Conservation (phyloP, 139 green algal species). For the Chlamydomonas sp. region DNA sequence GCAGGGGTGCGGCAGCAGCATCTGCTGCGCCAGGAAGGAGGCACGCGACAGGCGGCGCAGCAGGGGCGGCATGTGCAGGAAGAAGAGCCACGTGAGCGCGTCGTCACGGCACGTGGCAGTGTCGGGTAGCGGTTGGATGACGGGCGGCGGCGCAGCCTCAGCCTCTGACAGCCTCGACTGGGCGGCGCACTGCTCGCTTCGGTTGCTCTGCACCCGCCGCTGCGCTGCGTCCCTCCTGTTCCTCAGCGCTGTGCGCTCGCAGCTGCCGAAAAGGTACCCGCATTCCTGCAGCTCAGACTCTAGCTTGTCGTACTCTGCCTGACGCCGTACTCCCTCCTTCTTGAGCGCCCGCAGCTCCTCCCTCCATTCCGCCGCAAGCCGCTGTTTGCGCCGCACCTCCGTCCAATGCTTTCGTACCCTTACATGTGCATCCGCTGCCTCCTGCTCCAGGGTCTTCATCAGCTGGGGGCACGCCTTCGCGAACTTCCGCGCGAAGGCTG, state of each 20-base stretch:
- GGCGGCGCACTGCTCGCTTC: too few relatives aligned
- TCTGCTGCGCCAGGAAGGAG: slow-evolving; percentile 55
- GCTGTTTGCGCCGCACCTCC: slow-evolving; percentile 49
- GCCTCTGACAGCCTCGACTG: not conserved
- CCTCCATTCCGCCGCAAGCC: not conserved
- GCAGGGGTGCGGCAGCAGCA: slow-evolving; percentile 42
- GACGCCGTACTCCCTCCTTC: not conserved
- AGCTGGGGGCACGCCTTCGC: not conserved
- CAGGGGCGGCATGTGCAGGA: slow-evolving; percentile 51
- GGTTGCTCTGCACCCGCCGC: too few relatives aligned
- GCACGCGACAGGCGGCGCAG: slow-evolving; percentile 45
- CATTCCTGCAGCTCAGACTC: not conserved
- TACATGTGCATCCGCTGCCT: slow-evolving; percentile 21
- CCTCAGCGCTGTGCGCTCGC: too few relatives aligned
- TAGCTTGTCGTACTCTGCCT: not conserved
- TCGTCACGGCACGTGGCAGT: not conserved
- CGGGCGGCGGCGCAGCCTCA: slow-evolving; percentile 28
- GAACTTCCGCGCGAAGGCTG: slow-evolving; percentile 39
- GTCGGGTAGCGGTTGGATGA: slow-evolving; percentile 53
- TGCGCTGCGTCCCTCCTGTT: too few relatives aligned
- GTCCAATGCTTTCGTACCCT: slow-evolving; percentile 40
- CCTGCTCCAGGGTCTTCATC: slow-evolving; percentile 3
- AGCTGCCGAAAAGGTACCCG: too few relatives aligned
- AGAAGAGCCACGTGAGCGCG: slow-evolving; percentile 49
- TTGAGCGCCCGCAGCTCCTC: not conserved